These are phyloP conservation scores for Vanilla planifolia DNA, from an alignment of 106 monocot genomes.

Conservation along the genomic window DNA sequence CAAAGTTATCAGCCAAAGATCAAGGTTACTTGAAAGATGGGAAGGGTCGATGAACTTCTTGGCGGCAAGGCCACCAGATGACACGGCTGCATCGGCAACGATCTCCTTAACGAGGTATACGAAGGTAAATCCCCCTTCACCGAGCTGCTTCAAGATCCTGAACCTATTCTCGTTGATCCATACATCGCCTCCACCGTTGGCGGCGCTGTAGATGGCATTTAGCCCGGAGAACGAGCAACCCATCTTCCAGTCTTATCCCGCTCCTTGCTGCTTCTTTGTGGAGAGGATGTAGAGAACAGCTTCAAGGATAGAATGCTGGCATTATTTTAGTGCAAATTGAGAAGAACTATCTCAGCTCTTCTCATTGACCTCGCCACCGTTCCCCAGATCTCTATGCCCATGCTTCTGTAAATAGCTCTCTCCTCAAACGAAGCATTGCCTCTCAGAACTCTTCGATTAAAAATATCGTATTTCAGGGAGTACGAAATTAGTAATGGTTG, in stretches of 20 bases:
- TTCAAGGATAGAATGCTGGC: background rate
- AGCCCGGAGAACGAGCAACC: slow-evolving; percentile 97
- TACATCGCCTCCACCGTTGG: slow-evolving; percentile 74
- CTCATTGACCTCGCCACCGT: slow-evolving; percentile 5
- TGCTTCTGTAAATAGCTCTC: background rate
- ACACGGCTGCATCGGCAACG: slow-evolving; percentile 17
- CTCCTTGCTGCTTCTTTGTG: too few relatives aligned
- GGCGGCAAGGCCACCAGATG: slow-evolving; percentile 23
- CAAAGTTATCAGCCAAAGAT: too few relatives aligned
- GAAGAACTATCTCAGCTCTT: background rate
- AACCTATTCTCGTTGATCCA: slow-evolving; percentile 98
- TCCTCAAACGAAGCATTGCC: background rate
- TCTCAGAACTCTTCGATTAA: too few relatives aligned
- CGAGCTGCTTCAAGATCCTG: slow-evolving; percentile 78
- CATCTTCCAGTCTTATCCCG: slow-evolving; percentile 32
- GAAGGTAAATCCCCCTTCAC: slow-evolving; percentile 85
- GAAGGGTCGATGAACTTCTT: slow-evolving; percentile 47
- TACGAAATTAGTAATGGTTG: too few relatives aligned
- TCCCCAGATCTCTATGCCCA: background rate
- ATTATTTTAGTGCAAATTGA: background rate
- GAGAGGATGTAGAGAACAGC: too few relatives aligned
- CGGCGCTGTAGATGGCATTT: slow-evolving; percentile 82
- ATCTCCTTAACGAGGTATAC: slow-evolving; percentile 92
- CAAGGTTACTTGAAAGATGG: slow-evolving; percentile 83
- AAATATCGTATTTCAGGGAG: too few relatives aligned